Evolutionary conservation across 2,329 filamentous ascomycete genomes (phyloP).

Genomic region (Fusarium clavum): DNA sequence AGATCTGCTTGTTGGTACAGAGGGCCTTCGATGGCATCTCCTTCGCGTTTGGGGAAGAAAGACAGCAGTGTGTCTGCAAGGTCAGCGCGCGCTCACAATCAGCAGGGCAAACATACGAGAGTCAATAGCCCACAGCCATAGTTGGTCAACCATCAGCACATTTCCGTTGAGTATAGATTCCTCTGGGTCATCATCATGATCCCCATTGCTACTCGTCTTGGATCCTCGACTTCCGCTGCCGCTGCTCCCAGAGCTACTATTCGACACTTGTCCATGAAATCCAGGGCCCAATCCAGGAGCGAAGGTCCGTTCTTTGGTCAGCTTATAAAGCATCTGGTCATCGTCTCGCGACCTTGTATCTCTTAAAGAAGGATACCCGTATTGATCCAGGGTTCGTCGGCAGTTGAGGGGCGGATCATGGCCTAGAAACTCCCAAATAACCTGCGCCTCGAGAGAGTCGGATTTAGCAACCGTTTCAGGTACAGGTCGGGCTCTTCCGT

Average conservation of each 20-base stretch:
- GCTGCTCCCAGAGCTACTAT: conserved; percentile 44
- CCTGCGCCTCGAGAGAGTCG: conserved; percentile 66
- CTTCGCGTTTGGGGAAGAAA: conserved; percentile 67
- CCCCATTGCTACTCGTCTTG: conserved; percentile 46
- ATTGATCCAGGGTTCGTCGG: conserved; percentile 72
- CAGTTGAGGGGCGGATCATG: conserved; percentile 71
- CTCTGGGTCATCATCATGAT: conserved; percentile 50
- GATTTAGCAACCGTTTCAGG: conserved; percentile 65
- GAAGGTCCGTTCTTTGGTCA: conserved; percentile 63
- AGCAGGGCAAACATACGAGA: conserved; percentile 54
- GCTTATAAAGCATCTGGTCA: conserved; percentile 75
- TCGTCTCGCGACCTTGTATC: conserved; percentile 72
- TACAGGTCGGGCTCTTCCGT: conserved; percentile 67
- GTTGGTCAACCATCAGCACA: conserved; percentile 74
- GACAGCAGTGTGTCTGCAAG: conserved; percentile 61
- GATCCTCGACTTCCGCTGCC: conserved; percentile 44
- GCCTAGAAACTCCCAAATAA: conserved; percentile 72
- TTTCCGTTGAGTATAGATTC: conserved; percentile 64
- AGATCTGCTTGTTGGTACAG: conserved; percentile 71
- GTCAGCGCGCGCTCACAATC: neutral
- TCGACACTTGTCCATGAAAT: conserved; percentile 48
- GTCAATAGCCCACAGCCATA: conserved; percentile 72
- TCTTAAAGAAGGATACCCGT: conserved; percentile 69
- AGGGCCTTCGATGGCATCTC: conserved; percentile 65
- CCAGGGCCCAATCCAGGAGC: conserved; percentile 37